These are phyloP conservation scores for Podaxis sp. DNA, from an alignment of 768 basidiomycete species.

Conservation along the genomic window DNA sequence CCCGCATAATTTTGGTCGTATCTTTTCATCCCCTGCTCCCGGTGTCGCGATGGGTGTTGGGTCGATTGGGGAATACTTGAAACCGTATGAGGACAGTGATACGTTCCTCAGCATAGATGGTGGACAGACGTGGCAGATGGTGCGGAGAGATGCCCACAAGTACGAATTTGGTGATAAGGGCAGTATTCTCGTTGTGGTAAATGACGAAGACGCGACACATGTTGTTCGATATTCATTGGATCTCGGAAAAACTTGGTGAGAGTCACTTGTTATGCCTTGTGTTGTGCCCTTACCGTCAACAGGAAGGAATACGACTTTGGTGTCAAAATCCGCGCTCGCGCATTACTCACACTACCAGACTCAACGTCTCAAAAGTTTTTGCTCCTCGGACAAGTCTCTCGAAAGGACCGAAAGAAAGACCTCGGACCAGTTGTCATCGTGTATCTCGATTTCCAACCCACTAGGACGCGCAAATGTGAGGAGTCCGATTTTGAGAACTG, in stretches of 20 bases:
- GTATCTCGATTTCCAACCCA: slow-evolving; percentile 77
- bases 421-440: slow-evolving; percentile 66
- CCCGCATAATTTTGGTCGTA: slow-evolving; percentile 89
- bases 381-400: slow-evolving; percentile 72
- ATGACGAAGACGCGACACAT: slow-evolving; percentile 79
- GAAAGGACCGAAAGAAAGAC: slow-evolving; percentile 47
- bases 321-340: slow-evolving; percentile 63
- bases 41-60: slow-evolving; percentile 98
- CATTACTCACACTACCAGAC: slow-evolving; percentile 87
- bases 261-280: slow-evolving; percentile 8
- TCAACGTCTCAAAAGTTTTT: slow-evolving; percentile 97
- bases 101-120: slow-evolving; percentile 92
- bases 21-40: slow-evolving; percentile 94
- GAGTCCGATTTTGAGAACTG: slow-evolving; percentile 78
- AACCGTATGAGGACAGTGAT: slow-evolving; percentile 80
- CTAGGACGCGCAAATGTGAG: slow-evolving; percentile 64
- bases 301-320: slow-evolving; percentile 75
- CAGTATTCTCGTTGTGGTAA: slow-evolving; percentile 72
- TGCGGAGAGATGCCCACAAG: slow-evolving; percentile 72
- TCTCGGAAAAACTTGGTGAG: slow-evolving; percentile 79
- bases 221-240: slow-evolving; percentile 76
- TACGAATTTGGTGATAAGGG: slow-evolving; percentile 95
- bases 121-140: slow-evolving; percentile 83
- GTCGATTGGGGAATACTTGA: slow-evolving; percentile 65
- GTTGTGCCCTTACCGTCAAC: background rate